Evolutionary conservation across 2,329 filamentous ascomycete species (phyloP).

Genomic region (Cladobotryum protrusum): DNA sequence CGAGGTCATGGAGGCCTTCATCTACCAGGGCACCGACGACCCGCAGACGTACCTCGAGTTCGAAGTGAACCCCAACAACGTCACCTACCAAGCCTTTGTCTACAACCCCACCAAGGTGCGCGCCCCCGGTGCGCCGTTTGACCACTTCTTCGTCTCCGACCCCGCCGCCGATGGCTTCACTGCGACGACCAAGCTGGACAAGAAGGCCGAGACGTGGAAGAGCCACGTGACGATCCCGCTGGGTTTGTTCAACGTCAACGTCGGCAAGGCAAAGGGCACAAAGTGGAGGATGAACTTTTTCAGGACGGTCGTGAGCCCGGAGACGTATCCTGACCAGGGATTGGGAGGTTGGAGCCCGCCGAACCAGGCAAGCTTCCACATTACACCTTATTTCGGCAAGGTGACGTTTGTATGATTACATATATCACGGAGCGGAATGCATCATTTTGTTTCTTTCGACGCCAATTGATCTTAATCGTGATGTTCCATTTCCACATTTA

Average conservation of each 20-base stretch:
- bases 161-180: conserved; percentile 36
- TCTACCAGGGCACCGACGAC: conserved; percentile 38
- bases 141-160: conserved; percentile 35
- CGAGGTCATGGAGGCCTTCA: conserved; percentile 46
- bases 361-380: conserved; percentile 41
- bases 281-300: conserved; percentile 49
- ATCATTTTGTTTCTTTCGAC: too few species aligned
- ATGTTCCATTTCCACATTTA: too few species aligned
- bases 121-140: conserved; percentile 34
- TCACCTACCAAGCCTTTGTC: conserved; percentile 45
- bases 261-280: conserved; percentile 35
- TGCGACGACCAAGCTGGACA: conserved; percentile 34
- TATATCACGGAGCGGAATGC: background rate
- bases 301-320: conserved; percentile 37
- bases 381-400: conserved; percentile 40
- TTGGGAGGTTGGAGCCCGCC: conserved; percentile 42
- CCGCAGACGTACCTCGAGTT: conserved; percentile 46
- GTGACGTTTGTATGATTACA: conserved; percentile 30
- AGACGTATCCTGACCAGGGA: conserved; percentile 37
- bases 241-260: conserved; percentile 44
- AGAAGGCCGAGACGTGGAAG: conserved; percentile 30
- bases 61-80: conserved; percentile 44
- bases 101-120: conserved; percentile 45
- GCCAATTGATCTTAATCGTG: too few species aligned
- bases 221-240: conserved; percentile 38